Base-by-base conservation (phyloP, 768 basidiomycete species). In the Mycena crocata region DNA sequence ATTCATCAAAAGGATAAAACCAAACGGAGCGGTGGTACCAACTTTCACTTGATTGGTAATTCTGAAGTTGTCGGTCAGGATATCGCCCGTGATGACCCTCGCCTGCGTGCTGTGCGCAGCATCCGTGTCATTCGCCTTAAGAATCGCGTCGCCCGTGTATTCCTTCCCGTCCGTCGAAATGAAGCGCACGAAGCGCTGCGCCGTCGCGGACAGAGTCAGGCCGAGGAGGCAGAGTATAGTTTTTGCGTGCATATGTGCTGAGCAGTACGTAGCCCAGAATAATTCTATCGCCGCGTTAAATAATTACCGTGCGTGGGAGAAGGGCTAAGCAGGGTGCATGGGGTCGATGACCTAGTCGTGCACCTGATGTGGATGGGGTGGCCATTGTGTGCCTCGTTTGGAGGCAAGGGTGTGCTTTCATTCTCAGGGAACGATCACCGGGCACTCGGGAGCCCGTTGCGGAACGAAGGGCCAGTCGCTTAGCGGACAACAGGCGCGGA, bases 171-270 rank as follows among this genome's bases (percentile, higher is more conserved):
- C 79, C 15, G 76, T 77, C 17, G 80, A 76, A 39, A 80, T 75
- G 74, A 81, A 81, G n/a, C 80, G 78, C 64, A 81, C 79, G 56
- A 81, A 77, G 42, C 79, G 78, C 66, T 80, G 76, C 30, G 78
- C 79, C 48, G 68, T 72, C 19, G 70, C 72, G 17, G 71, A 24
- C 6, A 80, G 54, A n/a, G 63, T 54, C 23, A 74, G 55, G 24
- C 65, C 62, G 34, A 69, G 48, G 2, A 75, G 48, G 13, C 39
- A 40, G 37, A 74, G 32, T 3, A 61, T 23, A 9, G 61, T 42
- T 21, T 40, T 54, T 17, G 63, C 23, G 50, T 66, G 73, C 75
- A 76, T 49, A 1, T 74, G n/a, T n/a, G 10, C 24, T 50, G 54
- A 37, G n/a, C n/a, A n/a, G 30, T 35, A 34, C 23, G 24, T 46